These are phyloP conservation scores for Fusarium nematophilum DNA, from an alignment of 2,329 filamentous ascomycete species.

Conservation along the genomic window DNA sequence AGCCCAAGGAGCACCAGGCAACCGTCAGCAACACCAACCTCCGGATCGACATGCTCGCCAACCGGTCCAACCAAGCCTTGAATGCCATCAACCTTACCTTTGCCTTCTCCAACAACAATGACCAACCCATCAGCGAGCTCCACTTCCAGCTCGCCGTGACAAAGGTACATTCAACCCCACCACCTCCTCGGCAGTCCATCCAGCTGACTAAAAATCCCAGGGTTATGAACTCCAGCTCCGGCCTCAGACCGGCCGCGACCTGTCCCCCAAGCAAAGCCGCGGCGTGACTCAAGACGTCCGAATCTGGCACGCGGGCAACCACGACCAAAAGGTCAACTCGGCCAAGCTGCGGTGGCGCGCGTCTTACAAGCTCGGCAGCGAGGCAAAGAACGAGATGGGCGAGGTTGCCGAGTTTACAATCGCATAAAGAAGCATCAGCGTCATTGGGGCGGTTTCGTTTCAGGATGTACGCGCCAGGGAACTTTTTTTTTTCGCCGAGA, in stretches of 20 bases:
- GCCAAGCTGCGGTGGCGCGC: slow-evolving; percentile 93
- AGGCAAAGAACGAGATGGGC: slow-evolving; percentile 81
- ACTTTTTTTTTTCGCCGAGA: too few species aligned
- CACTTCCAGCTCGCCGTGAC: slow-evolving; percentile 95
- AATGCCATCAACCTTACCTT: slow-evolving; percentile 77
- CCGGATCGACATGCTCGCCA: slow-evolving; percentile 78
- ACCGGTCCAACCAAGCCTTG: slow-evolving; percentile 63
- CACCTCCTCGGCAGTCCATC: background rate
- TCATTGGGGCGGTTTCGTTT: too few species aligned
- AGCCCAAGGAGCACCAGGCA: slow-evolving; percentile 71
- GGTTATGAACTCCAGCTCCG: slow-evolving; percentile 83
- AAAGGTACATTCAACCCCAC: slow-evolving; percentile 69
- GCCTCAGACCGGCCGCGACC: slow-evolving; percentile 83
- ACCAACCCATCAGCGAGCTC: slow-evolving; percentile 78
- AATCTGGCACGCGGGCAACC: slow-evolving; percentile 78
- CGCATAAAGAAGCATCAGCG: slow-evolving; percentile 64
- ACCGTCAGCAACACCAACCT: slow-evolving; percentile 77
- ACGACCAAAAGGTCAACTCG: slow-evolving; percentile 74
- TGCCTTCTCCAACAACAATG: slow-evolving; percentile 84
- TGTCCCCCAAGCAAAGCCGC: slow-evolving; percentile 76
- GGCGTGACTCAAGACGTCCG: slow-evolving; percentile 87
- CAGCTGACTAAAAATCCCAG: slow-evolving; percentile 56
- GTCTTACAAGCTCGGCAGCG: slow-evolving; percentile 77
- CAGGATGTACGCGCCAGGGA: too few species aligned
- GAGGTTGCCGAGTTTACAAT: slow-evolving; percentile 85